Conservation (phyloP, 2,329 filamentous ascomycete species). For the Chrysosphaeria jannelii region DNA sequence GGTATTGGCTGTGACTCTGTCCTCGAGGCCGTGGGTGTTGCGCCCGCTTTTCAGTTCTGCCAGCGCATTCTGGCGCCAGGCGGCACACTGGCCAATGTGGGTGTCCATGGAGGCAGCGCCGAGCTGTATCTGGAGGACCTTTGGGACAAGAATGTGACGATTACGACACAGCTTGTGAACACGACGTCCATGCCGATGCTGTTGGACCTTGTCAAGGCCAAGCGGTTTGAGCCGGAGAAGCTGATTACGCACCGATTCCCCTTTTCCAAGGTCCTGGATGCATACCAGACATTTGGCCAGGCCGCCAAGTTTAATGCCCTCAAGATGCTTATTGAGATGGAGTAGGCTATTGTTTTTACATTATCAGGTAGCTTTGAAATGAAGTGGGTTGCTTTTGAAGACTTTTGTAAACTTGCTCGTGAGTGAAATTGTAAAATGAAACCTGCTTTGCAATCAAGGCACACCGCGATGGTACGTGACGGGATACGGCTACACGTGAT, state of each 20-base stretch:
- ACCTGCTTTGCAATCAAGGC: too few relatives aligned
- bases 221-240: slow-evolving; percentile 12
- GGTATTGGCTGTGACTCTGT: slow-evolving; percentile 23
- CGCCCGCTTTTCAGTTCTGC: slow-evolving; percentile 19
- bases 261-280: slow-evolving; percentile 13
- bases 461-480: too few relatives aligned
- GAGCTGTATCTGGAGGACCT: slow-evolving; percentile 20
- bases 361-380: too few relatives aligned
- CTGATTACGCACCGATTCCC: slow-evolving; percentile 17
- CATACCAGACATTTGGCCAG: slow-evolving; percentile 13
- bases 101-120: slow-evolving; percentile 23
- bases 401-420: too few relatives aligned
- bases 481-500: too few relatives aligned
- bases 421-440: too few relatives aligned
- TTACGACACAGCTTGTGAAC: slow-evolving; percentile 18
- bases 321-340: slow-evolving; percentile 14
- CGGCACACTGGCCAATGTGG: slow-evolving; percentile 23
- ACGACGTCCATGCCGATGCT: slow-evolving; percentile 17
- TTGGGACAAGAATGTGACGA: slow-evolving; percentile 22
- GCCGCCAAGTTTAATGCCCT: slow-evolving; percentile 13
- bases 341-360: too few relatives aligned
- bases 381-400: too few relatives aligned
- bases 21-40: slow-evolving; percentile 25
- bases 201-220: slow-evolving; percentile 13
- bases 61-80: slow-evolving; percentile 22